A percentile compares a stretch with the other conserved stretches of the same genome.
phyloP scores from a whole-genome alignment of 768 basidiomycete species.

The Suillus placidus region DNA sequence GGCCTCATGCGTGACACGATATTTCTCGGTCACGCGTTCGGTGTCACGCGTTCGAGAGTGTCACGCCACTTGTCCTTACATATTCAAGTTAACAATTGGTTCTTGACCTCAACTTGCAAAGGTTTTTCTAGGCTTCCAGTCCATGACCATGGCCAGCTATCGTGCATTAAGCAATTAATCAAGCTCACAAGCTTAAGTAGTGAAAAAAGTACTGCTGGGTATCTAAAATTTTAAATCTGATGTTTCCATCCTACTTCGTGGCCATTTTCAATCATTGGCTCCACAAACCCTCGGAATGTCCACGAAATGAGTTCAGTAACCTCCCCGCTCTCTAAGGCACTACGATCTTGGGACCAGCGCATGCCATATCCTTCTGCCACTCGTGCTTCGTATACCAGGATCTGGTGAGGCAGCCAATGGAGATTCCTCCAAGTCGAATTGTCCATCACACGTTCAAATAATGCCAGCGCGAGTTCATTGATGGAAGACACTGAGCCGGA shows the following conservation, averaged over 20 bases:
- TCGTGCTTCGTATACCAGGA: constrained; percentile 64
- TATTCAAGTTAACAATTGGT: no score
- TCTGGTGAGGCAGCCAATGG: constrained; percentile 65
- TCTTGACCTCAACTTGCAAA: background rate
- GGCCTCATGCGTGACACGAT: constrained; percentile 5
- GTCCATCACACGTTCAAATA: constrained; percentile 59
- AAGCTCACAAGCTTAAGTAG: background rate
- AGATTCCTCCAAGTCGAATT: constrained; percentile 62
- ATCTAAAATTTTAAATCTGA: constrained; percentile 18
- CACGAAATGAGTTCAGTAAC: constrained; percentile 37
- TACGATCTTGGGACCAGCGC: constrained; percentile 61
- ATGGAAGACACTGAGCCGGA: constrained; percentile 54
- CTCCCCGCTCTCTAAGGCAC: constrained; percentile 18
- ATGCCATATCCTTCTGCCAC: constrained; percentile 66
- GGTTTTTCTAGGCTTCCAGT: background rate
- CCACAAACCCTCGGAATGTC: constrained; percentile 66
- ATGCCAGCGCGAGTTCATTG: constrained; percentile 51
- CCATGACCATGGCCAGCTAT: background rate
- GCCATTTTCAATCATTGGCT: constrained; percentile 70
- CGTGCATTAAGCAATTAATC: background rate
- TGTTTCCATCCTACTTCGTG: constrained; percentile 67
- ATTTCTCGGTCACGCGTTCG: constrained; percentile 27
- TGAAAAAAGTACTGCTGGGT: background rate
- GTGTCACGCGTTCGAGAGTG: constrained; percentile 27
- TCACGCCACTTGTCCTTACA: background rate